Evolutionary conservation across 163 green algal species (phyloP).

Genomic region (Coccomyxa subellipsoidea): DNA sequence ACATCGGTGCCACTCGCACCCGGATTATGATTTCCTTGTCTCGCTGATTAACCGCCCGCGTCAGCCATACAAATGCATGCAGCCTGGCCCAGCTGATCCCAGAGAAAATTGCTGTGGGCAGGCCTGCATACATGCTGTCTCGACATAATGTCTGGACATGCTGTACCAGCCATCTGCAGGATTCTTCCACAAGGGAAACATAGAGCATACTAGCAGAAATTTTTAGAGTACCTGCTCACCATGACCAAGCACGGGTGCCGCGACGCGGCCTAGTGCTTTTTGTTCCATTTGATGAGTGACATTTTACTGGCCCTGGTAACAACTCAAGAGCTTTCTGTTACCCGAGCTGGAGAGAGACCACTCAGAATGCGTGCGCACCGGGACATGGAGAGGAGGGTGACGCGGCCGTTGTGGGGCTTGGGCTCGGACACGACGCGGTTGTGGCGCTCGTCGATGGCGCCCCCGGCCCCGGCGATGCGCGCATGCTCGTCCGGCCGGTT

Average conservation of each 20-base stretch:
- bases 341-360: too few species aligned
- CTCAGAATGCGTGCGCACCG: neutral
- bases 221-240: neutral
- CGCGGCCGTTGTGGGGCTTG: neutral
- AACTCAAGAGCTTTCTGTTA: too few species aligned
- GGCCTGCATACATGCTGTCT: too few species aligned
- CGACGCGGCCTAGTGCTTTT: neutral
- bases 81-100: too few species aligned
- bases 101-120: too few species aligned
- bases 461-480: neutral
- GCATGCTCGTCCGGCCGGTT: neutral
- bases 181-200: too few species aligned
- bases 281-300: neutral
- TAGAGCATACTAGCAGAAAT: too few species aligned
- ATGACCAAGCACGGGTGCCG: neutral
- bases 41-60: neutral
- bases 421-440: slow-evolving; percentile 7
- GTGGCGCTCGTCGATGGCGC: slow-evolving; percentile 1
- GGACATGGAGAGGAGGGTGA: slow-evolving; percentile 12
- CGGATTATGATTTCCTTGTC: too few species aligned
- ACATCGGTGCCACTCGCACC: neutral
- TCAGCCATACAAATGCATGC: neutral
- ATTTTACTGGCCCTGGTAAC: too few species aligned
- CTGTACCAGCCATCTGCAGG: too few species aligned
- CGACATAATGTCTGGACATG: too few species aligned